A percentile compares a stretch with the other conserved stretches of the same genome.
These are phyloP conservation scores for Plectosphaerella sp. DNA, from an alignment of 2,329 filamentous ascomycete species.

Conservation along the genomic window DNA sequence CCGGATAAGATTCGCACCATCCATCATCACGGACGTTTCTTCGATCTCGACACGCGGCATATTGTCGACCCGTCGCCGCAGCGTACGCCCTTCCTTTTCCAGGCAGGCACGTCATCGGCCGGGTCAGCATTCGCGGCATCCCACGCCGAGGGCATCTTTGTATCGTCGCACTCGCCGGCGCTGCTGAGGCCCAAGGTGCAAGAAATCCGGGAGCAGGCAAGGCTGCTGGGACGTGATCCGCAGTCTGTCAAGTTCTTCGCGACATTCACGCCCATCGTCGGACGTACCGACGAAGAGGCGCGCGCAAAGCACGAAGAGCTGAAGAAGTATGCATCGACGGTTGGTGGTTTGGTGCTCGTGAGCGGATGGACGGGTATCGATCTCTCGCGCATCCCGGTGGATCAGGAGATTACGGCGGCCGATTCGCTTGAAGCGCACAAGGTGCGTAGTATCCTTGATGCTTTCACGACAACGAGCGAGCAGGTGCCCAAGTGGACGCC, in stretches of 20 bases:
- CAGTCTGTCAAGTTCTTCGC: constrained; percentile 51
- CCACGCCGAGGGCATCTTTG: constrained; percentile 58
- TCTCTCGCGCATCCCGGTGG: constrained; percentile 50
- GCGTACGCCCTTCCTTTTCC: constrained; percentile 52
- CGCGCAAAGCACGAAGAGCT: constrained; percentile 44
- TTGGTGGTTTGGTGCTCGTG: constrained; percentile 51
- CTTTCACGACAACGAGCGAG: constrained; percentile 43
- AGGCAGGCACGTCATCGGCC: constrained; percentile 55
- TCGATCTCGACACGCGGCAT: constrained; percentile 27
- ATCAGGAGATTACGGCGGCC: constrained; percentile 50
- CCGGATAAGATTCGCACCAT: constrained; percentile 56
- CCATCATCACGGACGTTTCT: constrained; percentile 36
- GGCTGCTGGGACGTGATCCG: constrained; percentile 48
- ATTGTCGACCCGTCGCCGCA: constrained; percentile 53
- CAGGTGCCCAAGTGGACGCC: constrained; percentile 38
- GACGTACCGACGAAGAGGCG: constrained; percentile 47
- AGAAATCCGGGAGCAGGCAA: constrained; percentile 47
- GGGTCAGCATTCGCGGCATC: constrained; percentile 51
- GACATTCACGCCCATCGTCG: constrained; percentile 45
- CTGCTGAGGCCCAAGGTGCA: constrained; percentile 45
- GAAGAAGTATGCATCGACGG: constrained; percentile 45
- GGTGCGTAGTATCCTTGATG: constrained; percentile 42
- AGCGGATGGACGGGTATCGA: constrained; percentile 59
- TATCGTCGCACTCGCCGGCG: constrained; percentile 46
- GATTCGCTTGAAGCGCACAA: constrained; percentile 50